Percentiles rank a stretch among this genome's conserved stretches.
Evolutionary conservation across 768 basidiomycete genomes (phyloP).

Genomic region (Goffeauzyma gilvescens): DNA sequence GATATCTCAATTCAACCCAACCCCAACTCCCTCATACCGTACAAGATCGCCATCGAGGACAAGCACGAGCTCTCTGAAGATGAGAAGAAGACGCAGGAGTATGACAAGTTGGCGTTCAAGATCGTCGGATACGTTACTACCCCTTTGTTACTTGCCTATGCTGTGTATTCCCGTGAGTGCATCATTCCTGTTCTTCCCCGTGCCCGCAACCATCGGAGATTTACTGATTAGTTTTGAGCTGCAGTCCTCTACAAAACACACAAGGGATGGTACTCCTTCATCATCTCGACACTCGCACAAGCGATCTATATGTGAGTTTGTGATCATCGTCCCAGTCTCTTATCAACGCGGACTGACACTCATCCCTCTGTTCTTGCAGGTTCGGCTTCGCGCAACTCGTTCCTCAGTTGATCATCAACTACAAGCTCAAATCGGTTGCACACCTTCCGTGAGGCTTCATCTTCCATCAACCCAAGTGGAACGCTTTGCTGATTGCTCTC

Average conservation of each 20-base stretch:
- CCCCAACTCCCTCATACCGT: conserved; percentile 52
- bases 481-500: conserved; percentile 53
- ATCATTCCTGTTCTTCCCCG: neutral
- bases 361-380: conserved; percentile 43
- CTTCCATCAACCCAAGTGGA: conserved; percentile 49
- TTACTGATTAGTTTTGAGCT: neutral
- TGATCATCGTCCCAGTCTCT: too few relatives aligned
- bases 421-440: conserved; percentile 85
- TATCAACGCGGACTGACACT: neutral
- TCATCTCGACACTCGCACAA: conserved; percentile 67
- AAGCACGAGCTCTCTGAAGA: conserved; percentile 93
- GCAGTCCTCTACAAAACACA: conserved; percentile 51
- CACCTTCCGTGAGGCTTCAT: conserved; percentile 52
- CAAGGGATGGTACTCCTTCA: conserved; percentile 88
- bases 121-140: conserved; percentile 80
- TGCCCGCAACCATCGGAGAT: neutral
- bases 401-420: conserved; percentile 60
- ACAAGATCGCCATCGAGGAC: conserved; percentile 46
- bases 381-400: conserved; percentile 79
- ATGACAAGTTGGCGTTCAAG: conserved; percentile 77
- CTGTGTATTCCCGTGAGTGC: conserved; percentile 31
- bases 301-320: conserved; percentile 25
- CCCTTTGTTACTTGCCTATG: conserved; percentile 40
- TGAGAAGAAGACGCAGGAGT: conserved; percentile 96
- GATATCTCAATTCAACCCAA: conserved; percentile 55